Evolutionary conservation across 805 yeast species (phyloP).

Genomic region (Yarrowia bubula): DNA sequence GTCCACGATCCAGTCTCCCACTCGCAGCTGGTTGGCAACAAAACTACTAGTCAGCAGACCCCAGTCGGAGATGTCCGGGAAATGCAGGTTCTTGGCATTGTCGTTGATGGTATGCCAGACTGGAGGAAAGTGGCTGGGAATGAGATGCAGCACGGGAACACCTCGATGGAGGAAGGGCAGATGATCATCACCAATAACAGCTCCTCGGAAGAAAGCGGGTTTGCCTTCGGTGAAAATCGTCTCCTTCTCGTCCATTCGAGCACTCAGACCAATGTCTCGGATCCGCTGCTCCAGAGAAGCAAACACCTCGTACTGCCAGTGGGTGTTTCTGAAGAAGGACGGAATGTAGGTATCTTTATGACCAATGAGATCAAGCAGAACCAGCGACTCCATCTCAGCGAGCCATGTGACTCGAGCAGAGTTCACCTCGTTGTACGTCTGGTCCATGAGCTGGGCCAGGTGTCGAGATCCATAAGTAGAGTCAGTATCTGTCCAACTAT

Average conservation of each 20-base stretch:
- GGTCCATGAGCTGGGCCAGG: slow-evolving; percentile 45
- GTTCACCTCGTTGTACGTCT: slow-evolving; percentile 30
- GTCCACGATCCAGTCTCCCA: slow-evolving; percentile 4
- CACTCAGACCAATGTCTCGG: slow-evolving; percentile 9
- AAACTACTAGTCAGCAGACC: slow-evolving; percentile 45
- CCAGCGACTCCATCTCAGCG: slow-evolving; percentile 45
- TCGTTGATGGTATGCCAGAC: slow-evolving; percentile 54
- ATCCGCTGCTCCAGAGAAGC: slow-evolving; percentile 40
- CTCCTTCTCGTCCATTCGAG: neutral
- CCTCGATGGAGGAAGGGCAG: slow-evolving; percentile 50
- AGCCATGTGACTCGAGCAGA: slow-evolving; percentile 33
- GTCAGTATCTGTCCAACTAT: slow-evolving; percentile 51
- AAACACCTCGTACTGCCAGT: slow-evolving; percentile 42
- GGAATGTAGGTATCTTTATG: slow-evolving; percentile 39
- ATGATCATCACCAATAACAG: slow-evolving; percentile 51
- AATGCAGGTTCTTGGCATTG: slow-evolving; percentile 45
- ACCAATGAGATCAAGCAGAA: slow-evolving; percentile 54
- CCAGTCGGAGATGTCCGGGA: slow-evolving; percentile 48
- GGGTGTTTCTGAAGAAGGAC: slow-evolving; percentile 48
- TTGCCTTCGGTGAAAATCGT: slow-evolving; percentile 30
- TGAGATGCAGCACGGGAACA: slow-evolving; percentile 51
- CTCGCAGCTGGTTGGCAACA: slow-evolving; percentile 38
- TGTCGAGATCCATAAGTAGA: slow-evolving; percentile 58
- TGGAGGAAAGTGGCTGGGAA: slow-evolving; percentile 52
- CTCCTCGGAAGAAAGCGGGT: slow-evolving; percentile 31